phyloP scores from a whole-genome alignment of 2,329 filamentous ascomycete species.

The Botryotinia convoluta region DNA sequence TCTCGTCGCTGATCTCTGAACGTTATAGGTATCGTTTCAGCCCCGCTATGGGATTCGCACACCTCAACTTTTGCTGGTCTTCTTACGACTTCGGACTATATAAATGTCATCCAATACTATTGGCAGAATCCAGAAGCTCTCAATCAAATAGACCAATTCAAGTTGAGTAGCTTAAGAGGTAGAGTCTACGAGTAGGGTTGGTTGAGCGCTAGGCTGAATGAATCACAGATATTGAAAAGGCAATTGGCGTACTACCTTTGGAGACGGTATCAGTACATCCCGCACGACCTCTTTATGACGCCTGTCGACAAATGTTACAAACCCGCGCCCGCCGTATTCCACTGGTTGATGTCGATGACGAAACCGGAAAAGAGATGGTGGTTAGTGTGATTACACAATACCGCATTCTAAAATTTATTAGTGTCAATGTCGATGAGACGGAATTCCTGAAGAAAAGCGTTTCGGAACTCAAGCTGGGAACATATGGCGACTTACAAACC shows the following conservation, averaged over 20 bases:
- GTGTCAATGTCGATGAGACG: slow-evolving; percentile 84
- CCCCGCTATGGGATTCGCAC: slow-evolving; percentile 93
- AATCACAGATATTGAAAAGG: slow-evolving; percentile 81
- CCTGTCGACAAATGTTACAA: slow-evolving; percentile 88
- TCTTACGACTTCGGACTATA: slow-evolving; percentile 93
- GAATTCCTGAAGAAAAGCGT: slow-evolving; percentile 85
- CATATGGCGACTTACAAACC: slow-evolving; percentile 76
- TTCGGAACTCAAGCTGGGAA: slow-evolving; percentile 79
- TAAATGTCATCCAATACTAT: slow-evolving; percentile 99
- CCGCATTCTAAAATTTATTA: slow-evolving; percentile 96
- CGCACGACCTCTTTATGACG: slow-evolving; percentile 86
- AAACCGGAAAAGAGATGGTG: slow-evolving; percentile 87
- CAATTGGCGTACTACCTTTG: slow-evolving; percentile 84
- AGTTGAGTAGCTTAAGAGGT: slow-evolving; percentile 89
- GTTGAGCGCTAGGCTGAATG: slow-evolving; percentile 25
- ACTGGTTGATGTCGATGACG: slow-evolving; percentile 88
- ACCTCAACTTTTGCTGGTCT: slow-evolving; percentile 91
- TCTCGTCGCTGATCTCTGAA: slow-evolving; percentile 11
- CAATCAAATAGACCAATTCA: slow-evolving; percentile 87
- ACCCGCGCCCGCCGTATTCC: slow-evolving; percentile 92
- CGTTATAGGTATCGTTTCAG: slow-evolving; percentile 83
- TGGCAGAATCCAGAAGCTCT: slow-evolving; percentile 93
- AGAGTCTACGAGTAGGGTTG: slow-evolving; percentile 33
- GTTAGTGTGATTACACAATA: slow-evolving; percentile 98
- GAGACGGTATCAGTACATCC: slow-evolving; percentile 97